These are phyloP conservation scores for Tuber brumale DNA, from an alignment of 495 filamentous ascomycete genomes.

Conservation along the genomic window DNA sequence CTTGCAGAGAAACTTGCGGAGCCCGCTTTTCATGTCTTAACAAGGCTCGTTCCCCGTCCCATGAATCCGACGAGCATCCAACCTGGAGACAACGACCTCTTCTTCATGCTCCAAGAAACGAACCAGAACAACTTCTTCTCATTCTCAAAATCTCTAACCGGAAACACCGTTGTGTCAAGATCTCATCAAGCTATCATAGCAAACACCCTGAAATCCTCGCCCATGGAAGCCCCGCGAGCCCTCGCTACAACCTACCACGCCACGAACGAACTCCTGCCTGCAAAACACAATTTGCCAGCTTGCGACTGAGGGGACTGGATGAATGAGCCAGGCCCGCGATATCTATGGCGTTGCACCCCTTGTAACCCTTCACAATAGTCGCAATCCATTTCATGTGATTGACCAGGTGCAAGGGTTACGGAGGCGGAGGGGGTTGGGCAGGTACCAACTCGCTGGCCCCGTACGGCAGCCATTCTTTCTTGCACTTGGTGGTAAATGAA, in stretches of 20 bases:
- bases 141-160: slow-evolving; percentile 12
- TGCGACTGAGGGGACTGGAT: too few relatives aligned
- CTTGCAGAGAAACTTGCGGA: background rate
- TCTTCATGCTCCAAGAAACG: background rate
- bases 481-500: too few relatives aligned
- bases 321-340: too few relatives aligned
- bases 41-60: background rate
- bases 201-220: slow-evolving; percentile 51
- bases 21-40: background rate
- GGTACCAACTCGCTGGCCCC: too few relatives aligned
- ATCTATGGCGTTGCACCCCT: too few relatives aligned
- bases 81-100: background rate
- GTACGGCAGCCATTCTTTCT: too few relatives aligned
- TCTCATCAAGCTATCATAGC: slow-evolving; percentile 72
- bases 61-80: background rate
- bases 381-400: too few relatives aligned
- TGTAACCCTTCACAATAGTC: too few relatives aligned
- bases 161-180: slow-evolving; percentile 76
- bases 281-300: too few relatives aligned
- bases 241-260: background rate
- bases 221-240: slow-evolving; percentile 35
- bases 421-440: too few relatives aligned
- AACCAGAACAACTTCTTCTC: background rate
- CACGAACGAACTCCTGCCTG: slow-evolving; percentile 50
- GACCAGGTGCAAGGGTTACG: too few relatives aligned